Evolutionary conservation across 2,329 filamentous ascomycete species (phyloP), one percentile per base, ranked within the genome.

Genomic region (Hymenoscyphus occultus): DNA sequence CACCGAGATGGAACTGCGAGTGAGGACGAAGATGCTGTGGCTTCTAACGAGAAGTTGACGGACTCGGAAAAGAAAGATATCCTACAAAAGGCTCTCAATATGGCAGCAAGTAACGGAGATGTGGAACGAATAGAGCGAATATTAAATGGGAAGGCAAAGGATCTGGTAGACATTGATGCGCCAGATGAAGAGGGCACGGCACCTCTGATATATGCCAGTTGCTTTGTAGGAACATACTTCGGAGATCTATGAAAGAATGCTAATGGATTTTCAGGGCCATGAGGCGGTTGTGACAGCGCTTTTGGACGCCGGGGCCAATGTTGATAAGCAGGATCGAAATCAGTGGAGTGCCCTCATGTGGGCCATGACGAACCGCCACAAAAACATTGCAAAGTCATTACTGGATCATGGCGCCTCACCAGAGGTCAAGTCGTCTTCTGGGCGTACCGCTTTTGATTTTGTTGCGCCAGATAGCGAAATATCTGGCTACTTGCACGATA

Each of bases 321-420:
- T 98, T 61, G 93, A 99, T 79, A 90, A 90, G 73, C 94, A 98
- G 78, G 95, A 99, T 76, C 91, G 90, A 68, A 98, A 98, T 75
- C 90, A 96, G 75, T 99, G 95, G 95, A 98, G 92, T 73, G 91
- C 95, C 14, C 83, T 99, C 67, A 99, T 99, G 93, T 99, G 95
- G 95, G 94, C 95, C 60, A 98, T 98, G 92, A 99, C 95, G 64
- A 99, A 99, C 77, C 83, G 93, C 64, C 95, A 99, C 79, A 98
- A 98, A 79, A 89, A 88, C 59, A 99, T 99, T 71, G 93, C 94
- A 42, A 98, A 98, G 78, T 83, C 93, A 12, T 81, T 99, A 16
- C 84, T 99, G 40, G 94, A 99, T 76, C 91, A 95, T 73, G 93
- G 93, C 16, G 95, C 95, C 22, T 97, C 93, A n/a, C 90, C 93